Evolutionary conservation across 2,329 filamentous ascomycete genomes (phyloP).

Genomic region (Sporothrix curviconia): DNA sequence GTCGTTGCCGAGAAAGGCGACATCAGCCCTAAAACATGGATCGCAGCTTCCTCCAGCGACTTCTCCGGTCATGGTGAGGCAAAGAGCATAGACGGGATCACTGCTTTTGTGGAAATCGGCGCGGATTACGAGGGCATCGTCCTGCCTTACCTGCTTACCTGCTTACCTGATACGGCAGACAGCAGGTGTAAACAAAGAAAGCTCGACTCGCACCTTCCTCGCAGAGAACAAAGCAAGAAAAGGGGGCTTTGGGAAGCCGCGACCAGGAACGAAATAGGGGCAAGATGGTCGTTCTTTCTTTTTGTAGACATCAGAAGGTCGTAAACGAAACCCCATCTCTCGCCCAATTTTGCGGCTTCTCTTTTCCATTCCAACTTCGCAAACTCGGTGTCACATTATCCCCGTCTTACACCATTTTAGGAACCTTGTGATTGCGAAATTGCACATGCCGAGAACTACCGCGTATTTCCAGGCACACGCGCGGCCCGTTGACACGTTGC

Average conservation of each 20-base stretch:
- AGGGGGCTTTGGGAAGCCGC: neutral
- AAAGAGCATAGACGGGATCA: too few species aligned
- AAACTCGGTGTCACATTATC: neutral
- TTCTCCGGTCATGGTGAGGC: too few species aligned
- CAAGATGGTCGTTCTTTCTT: neutral
- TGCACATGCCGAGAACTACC: conserved; percentile 16
- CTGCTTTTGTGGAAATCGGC: neutral
- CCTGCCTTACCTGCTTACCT: neutral
- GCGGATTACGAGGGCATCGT: neutral
- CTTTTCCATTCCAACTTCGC: neutral
- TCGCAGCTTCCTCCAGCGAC: too few species aligned
- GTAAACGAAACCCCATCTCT: neutral
- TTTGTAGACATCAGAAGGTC: neutral
- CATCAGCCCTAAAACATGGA: too few species aligned
- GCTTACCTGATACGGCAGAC: conserved; percentile 2
- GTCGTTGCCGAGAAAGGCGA: too few species aligned
- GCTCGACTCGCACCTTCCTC: neutral
- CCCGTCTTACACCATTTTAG: conserved; percentile 12
- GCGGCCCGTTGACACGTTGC: neutral
- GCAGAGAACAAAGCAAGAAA: neutral
- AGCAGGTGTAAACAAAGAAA: neutral
- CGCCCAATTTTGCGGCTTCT: neutral
- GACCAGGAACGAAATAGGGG: neutral
- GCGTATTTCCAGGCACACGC: conserved; percentile 17
- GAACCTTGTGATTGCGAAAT: neutral